Conservation (phyloP, 495 filamentous ascomycete genomes). For the Chaetomium tenue region DNA sequence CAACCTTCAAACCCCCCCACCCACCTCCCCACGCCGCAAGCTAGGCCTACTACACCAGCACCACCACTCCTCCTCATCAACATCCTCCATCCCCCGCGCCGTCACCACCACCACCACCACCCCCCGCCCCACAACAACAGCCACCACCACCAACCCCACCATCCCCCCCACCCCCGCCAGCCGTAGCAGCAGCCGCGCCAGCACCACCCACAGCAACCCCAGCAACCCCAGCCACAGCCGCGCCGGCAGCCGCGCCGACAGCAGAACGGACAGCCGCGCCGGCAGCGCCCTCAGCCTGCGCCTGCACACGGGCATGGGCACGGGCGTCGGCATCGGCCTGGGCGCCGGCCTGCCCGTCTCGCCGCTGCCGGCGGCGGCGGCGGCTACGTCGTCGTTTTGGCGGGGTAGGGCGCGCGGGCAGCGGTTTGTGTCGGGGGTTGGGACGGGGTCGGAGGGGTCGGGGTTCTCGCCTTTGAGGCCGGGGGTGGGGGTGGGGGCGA, state of each 20-base stretch:
- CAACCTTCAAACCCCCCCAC: slow-evolving; percentile 10
- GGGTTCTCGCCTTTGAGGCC: not conserved
- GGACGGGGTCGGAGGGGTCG: not conserved
- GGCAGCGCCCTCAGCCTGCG: slow-evolving; percentile 7
- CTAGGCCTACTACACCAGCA: not conserved
- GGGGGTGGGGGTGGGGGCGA: not conserved
- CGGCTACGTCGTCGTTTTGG: not conserved
- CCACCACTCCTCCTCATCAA: not conserved
- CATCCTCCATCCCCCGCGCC: not conserved
- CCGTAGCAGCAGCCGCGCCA: not conserved
- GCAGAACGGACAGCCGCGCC: not conserved
- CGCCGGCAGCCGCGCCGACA: not conserved
- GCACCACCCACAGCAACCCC: not conserved
- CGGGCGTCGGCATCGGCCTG: slow-evolving; percentile 7
- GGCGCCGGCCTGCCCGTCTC: slow-evolving; percentile 9
- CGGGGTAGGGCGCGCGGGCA: not conserved
- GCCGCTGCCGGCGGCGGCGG: not conserved
- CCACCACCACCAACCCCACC: not conserved
- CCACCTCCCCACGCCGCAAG: slow-evolving; percentile 8
- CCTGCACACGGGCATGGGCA: slow-evolving; percentile 13
- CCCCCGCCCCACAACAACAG: not conserved
- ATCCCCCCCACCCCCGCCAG: not conserved
- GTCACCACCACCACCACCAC: not conserved
- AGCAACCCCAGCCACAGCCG: not conserved
- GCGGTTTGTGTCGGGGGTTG: not conserved